A percentile compares a stretch with the other conserved stretches of the same genome.
These are phyloP conservation scores for Dendrobium officinale DNA, from an alignment of 106 monocot species.

Conservation along the genomic window DNA sequence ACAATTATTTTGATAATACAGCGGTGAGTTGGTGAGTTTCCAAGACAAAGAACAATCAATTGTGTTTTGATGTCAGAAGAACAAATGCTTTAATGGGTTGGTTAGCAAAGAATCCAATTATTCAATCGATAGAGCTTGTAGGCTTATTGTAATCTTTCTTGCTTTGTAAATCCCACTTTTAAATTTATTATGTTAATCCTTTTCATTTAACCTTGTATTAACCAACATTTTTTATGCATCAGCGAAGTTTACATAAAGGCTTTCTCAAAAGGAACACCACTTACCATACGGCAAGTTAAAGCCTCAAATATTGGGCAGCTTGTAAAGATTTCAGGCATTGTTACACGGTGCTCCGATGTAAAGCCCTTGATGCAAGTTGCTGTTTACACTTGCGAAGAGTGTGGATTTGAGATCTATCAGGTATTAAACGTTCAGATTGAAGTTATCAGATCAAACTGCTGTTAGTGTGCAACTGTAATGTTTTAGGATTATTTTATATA, in stretches of 20 bases:
- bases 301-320: slow-evolving; percentile 94
- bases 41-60: no score
- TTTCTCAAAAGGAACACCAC: slow-evolving; percentile 74
- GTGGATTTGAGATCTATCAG: slow-evolving; percentile 99
- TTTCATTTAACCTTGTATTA: background rate
- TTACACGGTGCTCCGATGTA: slow-evolving; percentile 97
- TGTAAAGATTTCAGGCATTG: slow-evolving; percentile 91
- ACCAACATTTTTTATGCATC: slow-evolving; percentile 13
- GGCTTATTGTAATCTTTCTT: background rate
- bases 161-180: background rate
- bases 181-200: background rate
- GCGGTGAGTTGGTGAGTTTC: no score
- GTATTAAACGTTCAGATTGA: slow-evolving; percentile 22
- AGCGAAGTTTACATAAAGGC: slow-evolving; percentile 97
- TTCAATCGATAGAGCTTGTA: background rate
- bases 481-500: background rate
- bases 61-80: no score
- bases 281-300: slow-evolving; percentile 88
- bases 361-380: slow-evolving; percentile 99
- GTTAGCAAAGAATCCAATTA: background rate
- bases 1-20: no score
- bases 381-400: slow-evolving; percentile 98
- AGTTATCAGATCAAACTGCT: background rate
- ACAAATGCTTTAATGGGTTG: background rate
- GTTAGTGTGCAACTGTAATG: background rate